Percentiles rank a stretch among this genome's conserved stretches.
Evolutionary conservation across 2,329 filamentous ascomycete species (phyloP).

Genomic region (Pseudogymnoascus sp.): DNA sequence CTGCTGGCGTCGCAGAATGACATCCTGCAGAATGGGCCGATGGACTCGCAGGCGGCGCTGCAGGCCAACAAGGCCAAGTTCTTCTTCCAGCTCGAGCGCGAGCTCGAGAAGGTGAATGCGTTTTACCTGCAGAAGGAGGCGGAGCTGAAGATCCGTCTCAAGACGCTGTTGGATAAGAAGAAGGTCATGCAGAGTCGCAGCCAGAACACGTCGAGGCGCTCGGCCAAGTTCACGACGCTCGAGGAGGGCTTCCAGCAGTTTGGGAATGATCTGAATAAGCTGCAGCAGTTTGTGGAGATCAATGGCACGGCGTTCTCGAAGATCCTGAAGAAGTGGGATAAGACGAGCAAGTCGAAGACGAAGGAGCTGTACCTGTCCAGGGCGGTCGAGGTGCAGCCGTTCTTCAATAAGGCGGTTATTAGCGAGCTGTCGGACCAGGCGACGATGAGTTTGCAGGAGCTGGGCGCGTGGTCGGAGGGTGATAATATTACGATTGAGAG

Average conservation of each 20-base stretch:
- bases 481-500: constrained; percentile 79
- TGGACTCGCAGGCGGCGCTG: constrained; percentile 76
- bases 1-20: constrained; percentile 65
- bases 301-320: constrained; percentile 98
- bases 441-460: constrained; percentile 87
- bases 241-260: constrained; percentile 98
- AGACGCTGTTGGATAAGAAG: constrained; percentile 92
- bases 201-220: constrained; percentile 71
- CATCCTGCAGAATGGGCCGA: not conserved
- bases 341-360: constrained; percentile 97
- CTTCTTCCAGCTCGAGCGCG: constrained; percentile 95
- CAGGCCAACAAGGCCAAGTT: constrained; percentile 98
- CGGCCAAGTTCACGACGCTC: constrained; percentile 86
- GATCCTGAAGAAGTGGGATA: constrained; percentile 99
- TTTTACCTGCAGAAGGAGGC: constrained; percentile 98
- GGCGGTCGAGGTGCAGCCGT: constrained; percentile 94
- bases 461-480: constrained; percentile 94
- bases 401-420: constrained; percentile 95
- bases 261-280: constrained; percentile 89
- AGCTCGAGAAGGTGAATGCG: constrained; percentile 95
- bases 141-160: constrained; percentile 90
- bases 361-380: constrained; percentile 95
- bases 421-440: constrained; percentile 95
- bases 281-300: constrained; percentile 97
- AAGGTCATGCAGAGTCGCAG: constrained; percentile 74